phyloP scores from a whole-genome alignment of 192 early-diverging fungal species.

The Rhizoclosmatium sp. region DNA sequence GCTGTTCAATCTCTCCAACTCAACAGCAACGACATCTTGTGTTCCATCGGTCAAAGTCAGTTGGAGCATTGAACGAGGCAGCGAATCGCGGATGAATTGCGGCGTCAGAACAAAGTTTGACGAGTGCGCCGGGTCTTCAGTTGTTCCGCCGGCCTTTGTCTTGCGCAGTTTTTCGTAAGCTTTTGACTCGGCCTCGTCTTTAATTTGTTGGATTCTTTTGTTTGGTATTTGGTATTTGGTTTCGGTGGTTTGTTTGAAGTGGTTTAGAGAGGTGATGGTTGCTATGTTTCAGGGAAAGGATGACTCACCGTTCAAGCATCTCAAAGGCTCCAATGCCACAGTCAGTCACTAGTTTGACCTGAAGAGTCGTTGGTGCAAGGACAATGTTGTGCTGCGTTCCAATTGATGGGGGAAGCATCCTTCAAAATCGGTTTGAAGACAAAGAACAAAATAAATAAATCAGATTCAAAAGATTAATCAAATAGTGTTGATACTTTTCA shows the following conservation, averaged over 20 bases:
- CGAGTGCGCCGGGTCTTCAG: neutral
- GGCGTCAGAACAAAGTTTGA: neutral
- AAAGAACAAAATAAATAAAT: too few relatives aligned
- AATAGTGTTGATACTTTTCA: too few relatives aligned
- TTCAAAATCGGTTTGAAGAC: neutral
- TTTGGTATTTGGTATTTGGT: neutral
- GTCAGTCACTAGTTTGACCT: conserved; percentile 1
- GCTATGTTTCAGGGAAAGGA: neutral
- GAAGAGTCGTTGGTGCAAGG: neutral
- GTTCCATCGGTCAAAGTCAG: conserved; percentile 12
- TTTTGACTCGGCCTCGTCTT: conserved; percentile 11
- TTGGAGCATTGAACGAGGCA: conserved; percentile 26
- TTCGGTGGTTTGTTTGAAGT: neutral
- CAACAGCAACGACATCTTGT: conserved; percentile 21
- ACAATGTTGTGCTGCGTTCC: neutral
- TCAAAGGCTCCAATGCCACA: conserved; percentile 19
- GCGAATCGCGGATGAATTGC: neutral
- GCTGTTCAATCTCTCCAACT: conserved; percentile 6
- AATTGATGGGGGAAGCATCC: neutral
- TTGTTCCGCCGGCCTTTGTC: conserved; percentile 7
- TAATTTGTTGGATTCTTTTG: conserved; percentile 4
- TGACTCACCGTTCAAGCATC: conserved; percentile 25
- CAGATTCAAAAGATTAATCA: too few relatives aligned
- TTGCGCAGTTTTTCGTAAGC: conserved; percentile 27
- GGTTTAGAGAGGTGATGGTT: neutral